phyloP scores from a whole-genome alignment of 2,329 filamentous ascomycete species.

The Aschersonia sp. region DNA sequence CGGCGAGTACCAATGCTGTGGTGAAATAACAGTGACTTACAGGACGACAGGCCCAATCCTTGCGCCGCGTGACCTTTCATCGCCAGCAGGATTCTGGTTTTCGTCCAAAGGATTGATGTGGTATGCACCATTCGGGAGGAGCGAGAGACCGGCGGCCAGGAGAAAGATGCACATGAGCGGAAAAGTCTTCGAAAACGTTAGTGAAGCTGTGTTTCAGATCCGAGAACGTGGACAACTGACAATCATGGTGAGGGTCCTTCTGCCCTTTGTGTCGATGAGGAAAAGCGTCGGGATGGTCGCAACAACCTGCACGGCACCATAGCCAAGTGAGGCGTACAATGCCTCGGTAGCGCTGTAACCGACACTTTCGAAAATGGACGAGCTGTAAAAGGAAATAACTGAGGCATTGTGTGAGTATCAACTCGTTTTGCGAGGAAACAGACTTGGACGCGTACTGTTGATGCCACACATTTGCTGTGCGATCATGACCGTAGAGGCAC shows the following conservation, averaged over 20 bases:
- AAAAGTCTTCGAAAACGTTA: constrained; percentile 9
- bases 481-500: constrained; percentile 66
- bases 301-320: constrained; percentile 31
- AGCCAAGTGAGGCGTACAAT: constrained; percentile 25
- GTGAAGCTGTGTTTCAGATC: background rate
- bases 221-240: constrained; percentile 5
- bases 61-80: constrained; percentile 6
- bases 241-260: constrained; percentile 11
- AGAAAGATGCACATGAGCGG: constrained; percentile 14
- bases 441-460: constrained; percentile 7
- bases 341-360: constrained; percentile 37
- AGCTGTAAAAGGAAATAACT: constrained; percentile 55
- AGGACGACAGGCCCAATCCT: constrained; percentile 7
- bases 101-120: constrained; percentile 6
- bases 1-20: background rate
- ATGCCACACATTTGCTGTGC: constrained; percentile 48
- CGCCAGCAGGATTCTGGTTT: constrained; percentile 5
- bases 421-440: too few relatives aligned
- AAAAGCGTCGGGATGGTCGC: constrained; percentile 15
- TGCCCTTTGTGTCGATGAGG: constrained; percentile 15
- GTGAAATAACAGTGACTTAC: constrained; percentile 2
- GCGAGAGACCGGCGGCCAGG: constrained; percentile 11
- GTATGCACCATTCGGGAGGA: constrained; percentile 8
- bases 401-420: too few relatives aligned
- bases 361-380: constrained; percentile 39